Base-by-base conservation (phyloP, 2,329 filamentous ascomycete genomes). In the Hymenoscyphus occultus region DNA sequence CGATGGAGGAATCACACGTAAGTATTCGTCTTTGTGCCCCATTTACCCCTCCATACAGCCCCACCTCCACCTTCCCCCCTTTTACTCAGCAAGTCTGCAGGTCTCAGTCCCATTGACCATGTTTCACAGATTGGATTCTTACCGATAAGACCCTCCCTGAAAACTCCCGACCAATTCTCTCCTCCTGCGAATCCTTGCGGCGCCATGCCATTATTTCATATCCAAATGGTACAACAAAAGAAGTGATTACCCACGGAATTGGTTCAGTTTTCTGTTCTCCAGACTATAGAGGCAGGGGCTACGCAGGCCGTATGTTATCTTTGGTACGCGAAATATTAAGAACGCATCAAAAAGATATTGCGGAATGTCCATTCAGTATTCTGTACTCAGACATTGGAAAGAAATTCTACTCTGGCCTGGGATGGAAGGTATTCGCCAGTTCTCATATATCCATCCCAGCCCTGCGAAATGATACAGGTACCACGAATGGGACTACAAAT, bases 311-410 rank as follows among this genome's bases (percentile, higher is more conserved):
- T 63, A 93, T 95, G 88, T 84, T 93, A 76, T 76, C 77, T 54
- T 87, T 93, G 70, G 75, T 95, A 42, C 86, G 84, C 14, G 77
- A 79, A 60, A 79, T 77, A 62, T 72, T 88, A 54, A 79, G 81
- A 67, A 82, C 78, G 2, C 83, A 83, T 78, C 82, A 86, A 70
- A 77, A 79, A 65, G 80, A 80, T 74, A 22, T 74, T 75, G 70
- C 76, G 74, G 74, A 82, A 75, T 68, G 77, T 35, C 66, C 86
- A 14, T 95, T 94, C 76, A 93, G 91, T 0, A 84, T 96, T 7
- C 81, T 97, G 9, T 97, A 88, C 77, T 96, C 92, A 9, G 92
- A 96, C 72, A 93, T 96, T 69, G 92, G 93, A 22, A 90, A 92
- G 80, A 80, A 80, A 48, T 97, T 93, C 77, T 97, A 97, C 78